Percentiles rank a stretch among this genome's conserved stretches.
Conservation (phyloP, 164 flowering plant genomes). For the Vitis vinifera region DNA sequence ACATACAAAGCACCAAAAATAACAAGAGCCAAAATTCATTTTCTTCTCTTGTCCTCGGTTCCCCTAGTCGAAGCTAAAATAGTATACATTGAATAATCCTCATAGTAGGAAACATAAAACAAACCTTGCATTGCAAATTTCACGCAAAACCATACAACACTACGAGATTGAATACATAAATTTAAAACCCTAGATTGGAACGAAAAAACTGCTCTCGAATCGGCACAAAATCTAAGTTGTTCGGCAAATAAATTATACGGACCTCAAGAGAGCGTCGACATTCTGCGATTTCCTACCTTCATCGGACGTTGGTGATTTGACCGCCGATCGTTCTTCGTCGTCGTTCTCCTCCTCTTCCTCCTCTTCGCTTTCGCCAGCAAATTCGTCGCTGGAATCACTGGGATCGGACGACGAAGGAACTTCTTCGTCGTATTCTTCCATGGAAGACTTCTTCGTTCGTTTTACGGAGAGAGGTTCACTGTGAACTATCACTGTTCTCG, state of each 20-base stretch:
- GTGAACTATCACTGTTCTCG: no score
- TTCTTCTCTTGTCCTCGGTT: no score
- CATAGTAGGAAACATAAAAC: neutral
- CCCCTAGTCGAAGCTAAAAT: no score
- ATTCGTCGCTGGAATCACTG: conserved; percentile 38
- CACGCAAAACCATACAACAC: neutral
- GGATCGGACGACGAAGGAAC: conserved; percentile 24
- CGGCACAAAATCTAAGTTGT: no score
- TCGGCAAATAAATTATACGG: neutral
- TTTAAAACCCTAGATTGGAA: conserved; percentile 2
- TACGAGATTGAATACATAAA: neutral
- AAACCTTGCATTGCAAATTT: no score
- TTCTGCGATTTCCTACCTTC: conserved; percentile 52
- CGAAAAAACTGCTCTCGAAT: neutral
- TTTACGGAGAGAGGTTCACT: no score
- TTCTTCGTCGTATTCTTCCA: conserved; percentile 32
- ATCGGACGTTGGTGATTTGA: conserved; percentile 19
- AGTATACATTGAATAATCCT: no score
- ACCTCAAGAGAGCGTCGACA: conserved; percentile 68
- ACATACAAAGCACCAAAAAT: no score
- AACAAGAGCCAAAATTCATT: no score
- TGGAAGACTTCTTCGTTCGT: conserved; percentile 6
- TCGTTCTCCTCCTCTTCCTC: conserved; percentile 18
- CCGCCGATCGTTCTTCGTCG: neutral
- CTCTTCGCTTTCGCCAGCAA: conserved; percentile 2